phyloP scores from a whole-genome alignment of 257 asterid genomes.

The Salvia rosmarinus region DNA sequence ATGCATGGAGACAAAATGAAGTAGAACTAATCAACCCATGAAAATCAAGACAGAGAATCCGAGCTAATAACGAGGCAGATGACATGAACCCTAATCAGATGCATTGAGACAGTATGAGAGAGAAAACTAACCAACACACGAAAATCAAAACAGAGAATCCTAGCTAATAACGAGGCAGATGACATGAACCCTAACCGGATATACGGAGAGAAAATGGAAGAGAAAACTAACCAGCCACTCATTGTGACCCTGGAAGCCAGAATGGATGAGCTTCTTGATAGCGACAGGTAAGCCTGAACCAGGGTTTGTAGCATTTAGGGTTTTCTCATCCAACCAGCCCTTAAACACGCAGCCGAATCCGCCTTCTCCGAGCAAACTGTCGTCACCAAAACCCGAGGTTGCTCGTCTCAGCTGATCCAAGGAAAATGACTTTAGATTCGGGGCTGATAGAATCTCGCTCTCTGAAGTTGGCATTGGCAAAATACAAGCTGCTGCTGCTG shows the following conservation, averaged over 20 bases:
- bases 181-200: too few relatives aligned
- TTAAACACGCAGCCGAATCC: conserved; percentile 59
- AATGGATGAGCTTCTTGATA: conserved; percentile 51
- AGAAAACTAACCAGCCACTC: conserved; percentile 57
- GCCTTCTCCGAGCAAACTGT: conserved; percentile 56
- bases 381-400: conserved; percentile 39
- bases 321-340: conserved; percentile 55
- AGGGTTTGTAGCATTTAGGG: conserved; percentile 40
- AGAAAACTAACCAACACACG: too few relatives aligned
- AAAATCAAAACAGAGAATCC: background rate
- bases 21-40: too few relatives aligned
- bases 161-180: background rate
- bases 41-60: too few relatives aligned
- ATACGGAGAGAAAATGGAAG: background rate
- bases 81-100: too few relatives aligned
- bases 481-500: background rate
- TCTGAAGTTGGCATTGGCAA: conserved; percentile 49
- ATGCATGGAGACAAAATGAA: too few relatives aligned
- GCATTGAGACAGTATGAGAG: too few relatives aligned
- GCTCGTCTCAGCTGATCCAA: conserved; percentile 43
- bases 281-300: conserved; percentile 49
- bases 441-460: conserved; percentile 49
- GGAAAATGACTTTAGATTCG: conserved; percentile 44
- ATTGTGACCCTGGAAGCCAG: conserved; percentile 55
- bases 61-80: background rate